phyloP scores from a whole-genome alignment of 176 grass and related monocot genomes.

The bread wheat (Triticum aestivum) region DNA sequence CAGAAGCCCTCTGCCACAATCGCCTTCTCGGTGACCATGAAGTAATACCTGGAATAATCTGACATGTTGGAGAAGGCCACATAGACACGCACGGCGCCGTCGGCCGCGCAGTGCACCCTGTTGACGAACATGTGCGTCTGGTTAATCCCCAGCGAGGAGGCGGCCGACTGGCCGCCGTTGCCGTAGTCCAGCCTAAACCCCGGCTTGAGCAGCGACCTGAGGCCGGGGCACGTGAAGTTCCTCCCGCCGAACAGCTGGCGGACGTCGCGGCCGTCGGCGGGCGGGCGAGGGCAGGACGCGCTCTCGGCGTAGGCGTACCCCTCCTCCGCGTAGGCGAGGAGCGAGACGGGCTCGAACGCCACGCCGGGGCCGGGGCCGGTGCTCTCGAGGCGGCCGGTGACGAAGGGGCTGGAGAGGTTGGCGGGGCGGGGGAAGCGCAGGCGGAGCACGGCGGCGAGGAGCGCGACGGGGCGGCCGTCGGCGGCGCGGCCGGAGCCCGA shows the following conservation, averaged over 20 bases:
- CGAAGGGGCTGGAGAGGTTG: constrained; percentile 51
- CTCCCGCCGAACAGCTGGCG: constrained; percentile 44
- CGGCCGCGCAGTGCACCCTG: constrained; percentile 43
- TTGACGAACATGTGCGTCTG: constrained; percentile 49
- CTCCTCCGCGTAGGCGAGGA: constrained; percentile 61
- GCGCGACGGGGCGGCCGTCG: constrained; percentile 30
- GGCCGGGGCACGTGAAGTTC: constrained; percentile 31
- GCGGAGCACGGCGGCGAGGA: constrained; percentile 56
- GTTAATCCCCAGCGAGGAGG: constrained; percentile 35
- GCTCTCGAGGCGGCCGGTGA: constrained; percentile 58
- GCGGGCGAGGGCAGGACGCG: constrained; percentile 52
- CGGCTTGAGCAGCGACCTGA: constrained; percentile 35
- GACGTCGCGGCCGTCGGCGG: constrained; percentile 8
- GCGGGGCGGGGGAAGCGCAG: constrained; percentile 44
- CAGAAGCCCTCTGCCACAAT: constrained; percentile 77
- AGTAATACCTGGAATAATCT: constrained; percentile 8
- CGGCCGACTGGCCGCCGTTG: neutral
- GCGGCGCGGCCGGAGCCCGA: constrained; percentile 41
- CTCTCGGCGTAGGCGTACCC: constrained; percentile 53
- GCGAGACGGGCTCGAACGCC: constrained; percentile 39
- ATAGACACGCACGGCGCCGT: constrained; percentile 56
- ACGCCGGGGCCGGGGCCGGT: neutral
- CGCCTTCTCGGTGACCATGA: constrained; percentile 43
- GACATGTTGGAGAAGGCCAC: constrained; percentile 58
- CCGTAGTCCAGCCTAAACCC: constrained; percentile 39